Evolutionary conservation across 1,139 yeast species (phyloP), one percentile per base, ranked within the genome.

Genomic region (Candida albicans): DNA sequence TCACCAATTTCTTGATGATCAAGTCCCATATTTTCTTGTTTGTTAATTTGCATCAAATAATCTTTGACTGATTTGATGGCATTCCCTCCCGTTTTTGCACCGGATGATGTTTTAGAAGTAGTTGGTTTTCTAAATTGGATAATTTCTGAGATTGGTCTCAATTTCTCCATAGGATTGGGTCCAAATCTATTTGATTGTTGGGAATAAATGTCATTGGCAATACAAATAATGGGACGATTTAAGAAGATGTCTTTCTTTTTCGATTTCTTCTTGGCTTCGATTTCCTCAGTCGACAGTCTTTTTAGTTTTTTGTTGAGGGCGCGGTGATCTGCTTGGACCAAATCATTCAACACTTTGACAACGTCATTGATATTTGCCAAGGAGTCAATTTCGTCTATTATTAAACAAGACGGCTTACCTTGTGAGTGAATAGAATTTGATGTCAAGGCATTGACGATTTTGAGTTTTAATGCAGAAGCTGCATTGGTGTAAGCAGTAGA

Each of bases 301-400:
- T 50, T 28, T 39, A 50, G 34, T 39, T 58, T 48, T 30, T 52
- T 42, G 43, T 49, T 42, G 28, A 76, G 61, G 0, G 84, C 83
- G 44, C 74, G 67, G 18, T 68, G 70, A 56, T 91, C 98, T 1
- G 79, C 67, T 36, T 69, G 64, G 1, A 87, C 58, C 33, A 91
- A 59, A 44, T 87, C 90, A 22, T 77, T 58, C 39, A 93, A 62
- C 0, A 83, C 82, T 47, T 75, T 75, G n/a, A 90, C 77, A 47
- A 93, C 86, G 13, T 96, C 97, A 39, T 56, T 54, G 36, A 75
- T 67, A 56, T 91, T 96, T 0, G 84, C 73, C n/a, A 89, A 84
- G 3, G 96, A 95, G 56, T 93, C 99, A 35, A 93, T 77, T 59
- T 93, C 98, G 63, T 93, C 98, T 8, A 91, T 86, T 2, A 93